Evolutionary conservation across 2,329 filamentous ascomycete species (phyloP), one percentile per base, ranked within the genome.

Genomic region (Colletotrichum sp.): DNA sequence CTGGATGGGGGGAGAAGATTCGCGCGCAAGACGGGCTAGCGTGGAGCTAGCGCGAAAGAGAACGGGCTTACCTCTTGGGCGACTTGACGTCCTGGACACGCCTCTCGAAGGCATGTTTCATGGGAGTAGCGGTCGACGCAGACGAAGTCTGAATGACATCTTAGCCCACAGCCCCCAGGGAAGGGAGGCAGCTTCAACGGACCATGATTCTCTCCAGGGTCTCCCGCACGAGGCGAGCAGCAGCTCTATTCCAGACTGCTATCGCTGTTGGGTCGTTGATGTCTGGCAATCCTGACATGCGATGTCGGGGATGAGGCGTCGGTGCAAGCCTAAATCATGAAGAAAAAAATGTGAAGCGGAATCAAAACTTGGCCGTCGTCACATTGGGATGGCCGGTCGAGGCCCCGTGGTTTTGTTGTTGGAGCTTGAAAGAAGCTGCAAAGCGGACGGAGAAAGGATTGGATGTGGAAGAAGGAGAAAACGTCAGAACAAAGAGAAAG

Each of bases 31-130:
- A 66, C 26, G 36, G 62, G n/a, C 61, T 75, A 69, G 61, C 70
- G 70, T 43, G 28, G 30, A 64, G 30, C 73, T 76, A 73, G 58
- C 71, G 62, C 67, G 21, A 36, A 55, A 75, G 64, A 64, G 58
- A 69, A 71, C 68, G 43, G 58, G 90, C 93, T 87, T 93, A 98
- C 97, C 93, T 95, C 87, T 98, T 99, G 38, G 94, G 94, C 65
- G 95, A 92, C 82, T 95, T 96, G 80, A 96, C 92, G 79, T 96
- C 94, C 79, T 96, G 94, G 73, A 97, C 92, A 82, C 95, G 94
- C 83, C 90, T 90, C 81, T 97, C 94, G 85, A 98, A 98, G 78
- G 90, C 87, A 85, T 94, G 91, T 84, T 91, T 93, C 81, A 90
- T 87, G 77, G 94, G 92, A 81, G 93, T 94, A 70, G 94, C 89